Evolutionary conservation across 2,329 filamentous ascomycete species (phyloP).

Genomic region (Fusarium ramigenum): DNA sequence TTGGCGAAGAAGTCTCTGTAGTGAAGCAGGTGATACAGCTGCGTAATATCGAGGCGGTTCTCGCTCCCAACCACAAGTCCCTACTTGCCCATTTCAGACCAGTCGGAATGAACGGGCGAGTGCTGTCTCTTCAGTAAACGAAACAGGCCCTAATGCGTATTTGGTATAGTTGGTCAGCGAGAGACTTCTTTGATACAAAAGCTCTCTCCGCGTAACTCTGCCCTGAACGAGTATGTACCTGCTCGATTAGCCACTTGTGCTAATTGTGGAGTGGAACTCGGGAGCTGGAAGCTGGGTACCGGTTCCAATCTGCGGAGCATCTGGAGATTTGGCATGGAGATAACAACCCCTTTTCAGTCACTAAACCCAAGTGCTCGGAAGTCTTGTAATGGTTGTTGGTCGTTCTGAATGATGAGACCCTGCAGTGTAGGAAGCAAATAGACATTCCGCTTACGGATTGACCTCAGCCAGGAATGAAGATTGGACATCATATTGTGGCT

Average conservation of each 20-base stretch:
- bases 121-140: slow-evolving; percentile 6
- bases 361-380: not conserved
- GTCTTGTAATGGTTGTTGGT: not conserved
- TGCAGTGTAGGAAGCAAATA: not conserved
- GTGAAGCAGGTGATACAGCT: slow-evolving; percentile 20
- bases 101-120: slow-evolving; percentile 34
- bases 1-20: slow-evolving; percentile 8
- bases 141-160: slow-evolving; percentile 28
- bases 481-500: slow-evolving; percentile 17
- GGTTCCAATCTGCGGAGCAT: slow-evolving; percentile 38
- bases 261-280: slow-evolving; percentile 39
- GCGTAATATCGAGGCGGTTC: slow-evolving; percentile 20
- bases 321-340: slow-evolving; percentile 35
- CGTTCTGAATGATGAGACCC: not conserved
- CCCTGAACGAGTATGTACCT: slow-evolving; percentile 27
- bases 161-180: slow-evolving; percentile 21
- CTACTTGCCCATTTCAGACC: slow-evolving; percentile 6
- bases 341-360: slow-evolving; percentile 36
- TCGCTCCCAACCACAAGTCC: not conserved
- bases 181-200: not conserved
- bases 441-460: not conserved
- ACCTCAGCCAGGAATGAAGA: slow-evolving; percentile 1
- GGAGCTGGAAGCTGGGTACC: slow-evolving; percentile 35
- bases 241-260: slow-evolving; percentile 28
- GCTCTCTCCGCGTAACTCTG: slow-evolving; percentile 28